These are phyloP conservation scores for Quercus bicolor DNA, from an alignment of 306 rosid species.

Conservation along the genomic window DNA sequence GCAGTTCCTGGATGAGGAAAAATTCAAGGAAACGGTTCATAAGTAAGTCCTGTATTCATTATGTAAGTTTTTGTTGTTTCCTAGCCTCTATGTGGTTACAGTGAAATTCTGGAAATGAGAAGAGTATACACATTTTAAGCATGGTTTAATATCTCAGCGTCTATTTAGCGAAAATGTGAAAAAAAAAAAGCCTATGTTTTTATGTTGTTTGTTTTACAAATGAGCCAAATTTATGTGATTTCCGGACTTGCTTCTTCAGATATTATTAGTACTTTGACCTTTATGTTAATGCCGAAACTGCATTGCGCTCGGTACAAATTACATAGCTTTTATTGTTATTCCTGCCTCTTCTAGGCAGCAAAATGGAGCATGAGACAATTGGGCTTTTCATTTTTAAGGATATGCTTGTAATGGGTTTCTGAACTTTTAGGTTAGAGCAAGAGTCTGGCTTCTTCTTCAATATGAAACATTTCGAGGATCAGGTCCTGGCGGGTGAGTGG, in stretches of 20 bases:
- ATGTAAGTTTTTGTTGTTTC: neutral
- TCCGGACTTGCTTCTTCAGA: neutral
- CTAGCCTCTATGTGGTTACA: neutral
- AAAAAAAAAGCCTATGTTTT: neutral
- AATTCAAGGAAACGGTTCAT: conserved; percentile 47
- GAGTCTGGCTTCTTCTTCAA: conserved; percentile 49
- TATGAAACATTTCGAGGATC: conserved; percentile 48
- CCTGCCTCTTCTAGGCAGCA: neutral
- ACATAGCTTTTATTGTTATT: neutral
- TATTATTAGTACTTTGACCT: neutral
- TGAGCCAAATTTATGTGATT: neutral
- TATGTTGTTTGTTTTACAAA: neutral
- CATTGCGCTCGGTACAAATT: neutral
- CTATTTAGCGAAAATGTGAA: neutral
- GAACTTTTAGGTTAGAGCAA: conserved; percentile 39
- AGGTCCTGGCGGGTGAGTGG: conserved; percentile 52
- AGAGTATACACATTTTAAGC: neutral
- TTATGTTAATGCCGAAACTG: neutral
- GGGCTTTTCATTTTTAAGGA: neutral
- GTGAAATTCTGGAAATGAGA: neutral
- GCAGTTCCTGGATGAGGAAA: conserved; percentile 46
- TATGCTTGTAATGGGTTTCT: conserved; percentile 9
- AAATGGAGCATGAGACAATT: conserved; percentile 1
- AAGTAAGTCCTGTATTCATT: conserved; percentile 19
- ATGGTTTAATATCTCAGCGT: neutral